Conservation (phyloP, 768 basidiomycete species). For the Mycena kentingensis region DNA sequence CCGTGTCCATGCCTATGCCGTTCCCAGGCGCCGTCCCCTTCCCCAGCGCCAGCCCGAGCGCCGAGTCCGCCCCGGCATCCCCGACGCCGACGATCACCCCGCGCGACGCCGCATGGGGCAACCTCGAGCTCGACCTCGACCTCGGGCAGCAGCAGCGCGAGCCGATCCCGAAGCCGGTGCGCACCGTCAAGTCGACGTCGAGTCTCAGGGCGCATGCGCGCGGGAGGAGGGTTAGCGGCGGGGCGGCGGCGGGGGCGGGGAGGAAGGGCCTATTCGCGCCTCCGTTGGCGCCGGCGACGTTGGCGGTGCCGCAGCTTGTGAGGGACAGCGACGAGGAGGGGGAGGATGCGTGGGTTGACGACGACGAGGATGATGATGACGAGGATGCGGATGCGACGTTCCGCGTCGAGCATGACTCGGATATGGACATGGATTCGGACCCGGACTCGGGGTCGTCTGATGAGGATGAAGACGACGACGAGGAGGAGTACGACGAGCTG, state of each 20-base stretch:
- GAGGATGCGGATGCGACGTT: too few species aligned
- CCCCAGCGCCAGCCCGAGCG: background rate
- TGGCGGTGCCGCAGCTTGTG: background rate
- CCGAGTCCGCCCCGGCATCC: background rate
- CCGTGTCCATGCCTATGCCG: background rate
- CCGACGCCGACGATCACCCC: background rate
- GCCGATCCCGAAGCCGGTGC: background rate
- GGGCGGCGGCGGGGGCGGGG: background rate
- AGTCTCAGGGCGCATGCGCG: too few species aligned
- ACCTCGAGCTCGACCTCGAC: background rate
- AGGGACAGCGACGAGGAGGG: background rate
- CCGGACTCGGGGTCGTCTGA: too few species aligned
- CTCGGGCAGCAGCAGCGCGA: too few species aligned
- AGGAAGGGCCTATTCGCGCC: background rate
- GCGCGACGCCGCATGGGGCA: background rate
- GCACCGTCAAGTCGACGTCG: background rate
- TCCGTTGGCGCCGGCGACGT: background rate
- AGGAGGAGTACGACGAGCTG: too few species aligned
- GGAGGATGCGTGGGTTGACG: slow-evolving; percentile 1
- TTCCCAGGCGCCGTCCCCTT: background rate
- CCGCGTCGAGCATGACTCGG: background rate
- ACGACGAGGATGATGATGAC: background rate
- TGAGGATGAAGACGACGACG: too few species aligned
- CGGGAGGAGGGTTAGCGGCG: background rate
- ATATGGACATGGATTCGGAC: too few species aligned